Percentiles rank a stretch among this genome's conserved stretches.
phyloP scores from a whole-genome alignment of 345 rosid genomes.

The Brassica juncea region DNA sequence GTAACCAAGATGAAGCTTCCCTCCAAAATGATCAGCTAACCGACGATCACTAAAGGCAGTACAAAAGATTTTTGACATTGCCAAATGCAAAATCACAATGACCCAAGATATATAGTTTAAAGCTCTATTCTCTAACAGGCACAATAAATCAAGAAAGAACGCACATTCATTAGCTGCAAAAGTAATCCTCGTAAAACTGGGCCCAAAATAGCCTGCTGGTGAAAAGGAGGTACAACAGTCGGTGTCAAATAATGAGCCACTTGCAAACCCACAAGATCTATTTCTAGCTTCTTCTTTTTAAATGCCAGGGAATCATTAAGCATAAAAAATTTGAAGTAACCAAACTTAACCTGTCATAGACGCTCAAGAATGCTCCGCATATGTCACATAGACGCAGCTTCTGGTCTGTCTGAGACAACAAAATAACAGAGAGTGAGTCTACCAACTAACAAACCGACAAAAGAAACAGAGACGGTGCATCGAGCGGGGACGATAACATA shows the following conservation, averaged over 20 bases:
- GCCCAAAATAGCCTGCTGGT: conserved; percentile 1
- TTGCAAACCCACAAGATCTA: conserved; percentile 64
- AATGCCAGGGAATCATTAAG: conserved; percentile 35
- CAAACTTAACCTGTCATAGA: conserved; percentile 82
- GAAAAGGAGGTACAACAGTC: conserved; percentile 51
- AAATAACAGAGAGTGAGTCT: conserved; percentile 17
- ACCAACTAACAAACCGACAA: background rate
- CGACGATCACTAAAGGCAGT: conserved; percentile 87
- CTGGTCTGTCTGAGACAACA: conserved; percentile 89
- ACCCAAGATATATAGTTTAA: conserved; percentile 11
- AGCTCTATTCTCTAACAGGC: conserved; percentile 47
- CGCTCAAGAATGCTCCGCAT: conserved; percentile 99
- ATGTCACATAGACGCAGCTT: conserved; percentile 99
- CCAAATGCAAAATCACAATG: conserved; percentile 33
- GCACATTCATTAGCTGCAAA: conserved; percentile 99
- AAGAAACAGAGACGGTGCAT: background rate
- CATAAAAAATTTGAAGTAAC: conserved; percentile 10
- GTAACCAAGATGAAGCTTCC: conserved; percentile 97
- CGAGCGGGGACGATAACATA: background rate
- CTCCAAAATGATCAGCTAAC: conserved; percentile 98
- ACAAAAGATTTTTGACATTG: conserved; percentile 40
- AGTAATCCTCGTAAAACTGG: conserved; percentile 47
- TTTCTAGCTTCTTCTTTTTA: conserved; percentile 49
- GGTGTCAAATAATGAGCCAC: conserved; percentile 90
- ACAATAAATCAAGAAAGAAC: conserved; percentile 75